Base-by-base conservation (phyloP, 768 basidiomycete genomes). In the Trametes cinnabarina region DNA sequence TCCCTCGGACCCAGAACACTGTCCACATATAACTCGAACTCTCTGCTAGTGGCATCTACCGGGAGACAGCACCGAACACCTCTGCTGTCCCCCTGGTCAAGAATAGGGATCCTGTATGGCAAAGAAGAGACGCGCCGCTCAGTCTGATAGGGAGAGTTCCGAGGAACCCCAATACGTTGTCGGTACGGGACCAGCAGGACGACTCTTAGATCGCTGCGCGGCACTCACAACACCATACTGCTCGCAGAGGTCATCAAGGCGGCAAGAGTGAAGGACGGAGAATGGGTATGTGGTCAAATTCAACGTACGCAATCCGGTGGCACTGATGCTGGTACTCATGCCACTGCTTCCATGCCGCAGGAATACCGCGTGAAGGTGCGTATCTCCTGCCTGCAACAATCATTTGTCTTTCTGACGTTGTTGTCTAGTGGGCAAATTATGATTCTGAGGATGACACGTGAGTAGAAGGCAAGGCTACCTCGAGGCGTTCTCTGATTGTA, bases 301-400 rank as follows among this genome's bases (percentile, higher is more conserved):
- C 28, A 23, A 41, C 9, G 11, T 12, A 12, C 14, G 44, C 19
- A 30, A n/a, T 19, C 35, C 15, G 40, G n/a, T n/a, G n/a, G n/a
- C n/a, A n/a, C n/a, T n/a, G n/a, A n/a, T n/a, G n/a, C n/a, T n/a
- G n/a, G n/a, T n/a, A n/a, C n/a, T n/a, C n/a, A n/a, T n/a, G n/a
- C n/a, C n/a, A n/a, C n/a, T n/a, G n/a, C n/a, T n/a, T n/a, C n/a
- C n/a, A n/a, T n/a, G n/a, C n/a, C n/a, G n/a, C 43, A 85, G 88
- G 82, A 87, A 71, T 90, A 90, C 63, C 67, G 65, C 51, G 87
- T 90, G 39, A 89, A 89, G 77, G 88, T 88, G 58, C 55, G 14
- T 28, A 22, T 17, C 25, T 44, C 30, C 2, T 7, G 12, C n/a
- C 14, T 11, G 4, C 4, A 4, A 12, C 22, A 4, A 1, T 12